Percentiles rank a stretch among this genome's conserved stretches.
phyloP scores from a whole-genome alignment of 73 alveolate genomes.

The Blepharisma stoltei region DNA sequence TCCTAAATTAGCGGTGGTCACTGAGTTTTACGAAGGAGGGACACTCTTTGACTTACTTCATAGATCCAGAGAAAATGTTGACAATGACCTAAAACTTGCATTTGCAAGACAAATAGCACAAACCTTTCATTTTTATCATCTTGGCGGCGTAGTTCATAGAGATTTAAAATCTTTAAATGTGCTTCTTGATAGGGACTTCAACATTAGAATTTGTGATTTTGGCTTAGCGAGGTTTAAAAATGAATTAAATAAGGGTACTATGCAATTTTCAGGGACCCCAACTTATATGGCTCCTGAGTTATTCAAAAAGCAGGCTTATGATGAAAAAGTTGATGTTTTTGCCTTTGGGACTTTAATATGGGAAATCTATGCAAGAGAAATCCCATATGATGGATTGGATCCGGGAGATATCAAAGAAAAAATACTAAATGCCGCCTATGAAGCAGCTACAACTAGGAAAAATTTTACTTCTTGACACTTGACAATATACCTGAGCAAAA shows the following conservation, averaged over 20 bases:
- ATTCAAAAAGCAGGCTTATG: slow-evolving; percentile 86
- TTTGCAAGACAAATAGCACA: slow-evolving; percentile 76
- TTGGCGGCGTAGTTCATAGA: slow-evolving; percentile 94
- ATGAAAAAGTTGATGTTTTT: slow-evolving; percentile 93
- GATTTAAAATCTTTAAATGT: slow-evolving; percentile 94
- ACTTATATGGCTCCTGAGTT: slow-evolving; percentile 99
- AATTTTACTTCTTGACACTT: slow-evolving; percentile 56
- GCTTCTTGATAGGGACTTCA: slow-evolving; percentile 72
- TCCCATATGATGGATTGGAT: slow-evolving; percentile 96
- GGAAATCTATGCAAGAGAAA: slow-evolving; percentile 94
- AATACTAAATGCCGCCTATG: too few species aligned
- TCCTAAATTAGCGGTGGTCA: slow-evolving; percentile 87
- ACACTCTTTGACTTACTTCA: slow-evolving; percentile 87
- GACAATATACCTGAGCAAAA: slow-evolving; percentile 61
- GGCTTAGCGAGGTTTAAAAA: slow-evolving; percentile 90
- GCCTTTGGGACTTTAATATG: slow-evolving; percentile 98
- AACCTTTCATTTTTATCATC: slow-evolving; percentile 82
- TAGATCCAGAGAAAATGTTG: slow-evolving; percentile 61
- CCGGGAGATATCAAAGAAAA: slow-evolving; percentile 84
- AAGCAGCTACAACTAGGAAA: too few species aligned
- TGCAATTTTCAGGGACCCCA: slow-evolving; percentile 98
- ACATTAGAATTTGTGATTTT: slow-evolving; percentile 93
- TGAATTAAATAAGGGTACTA: slow-evolving; percentile 91
- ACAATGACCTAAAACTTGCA: slow-evolving; percentile 64
- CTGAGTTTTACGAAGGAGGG: slow-evolving; percentile 83